Evolutionary conservation across 2,329 filamentous ascomycete species (phyloP), one percentile per base, ranked within the genome.

Genomic region (Achaetomium macrosporum): DNA sequence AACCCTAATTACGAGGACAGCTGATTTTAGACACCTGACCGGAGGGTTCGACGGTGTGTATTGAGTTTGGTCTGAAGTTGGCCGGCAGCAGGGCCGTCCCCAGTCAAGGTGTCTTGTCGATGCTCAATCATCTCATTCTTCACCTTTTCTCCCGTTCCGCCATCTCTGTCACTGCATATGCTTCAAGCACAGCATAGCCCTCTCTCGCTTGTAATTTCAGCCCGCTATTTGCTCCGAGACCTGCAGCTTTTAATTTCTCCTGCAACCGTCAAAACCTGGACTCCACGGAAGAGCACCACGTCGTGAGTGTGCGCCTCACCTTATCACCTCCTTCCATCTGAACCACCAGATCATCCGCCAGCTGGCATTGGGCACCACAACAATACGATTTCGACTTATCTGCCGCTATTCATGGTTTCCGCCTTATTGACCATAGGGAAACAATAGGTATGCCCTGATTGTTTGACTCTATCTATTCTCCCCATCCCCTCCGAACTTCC

Each of bases 281-380:
- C n/a, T 20, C 47, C 46, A 54, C 46, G 42, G 45, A 45, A 25
- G 15, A 50, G 29, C 51, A 53, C 56, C 51, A 56, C 54, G 51
- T 53, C 50, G 51, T 39, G n/a, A 20, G 30, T 46, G 46, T 47
- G 42, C 33, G 42, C 47, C 53, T 55, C 16, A 39, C 17, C 44
- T 36, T 35, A 30, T 17, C 16, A 37, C 39, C 30, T 16, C 16
- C 33, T 36, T 41, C 43, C 25, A 25, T 25, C 46, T 30, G 17
- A 30, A 19, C 49, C 41, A 50, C 42, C 46, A 51, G 30, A 46
- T 36, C 47, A 40, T 39, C 41, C 53, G 57, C 53, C 59, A 61
- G 55, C 50, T 59, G 57, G 59, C 59, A 53, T 61, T 55, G 59
- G 59, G 59, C 57, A 59, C 51, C 50, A 51, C 42, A 37, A 36